phyloP scores from a whole-genome alignment of 257 asterid species.

The Eustoma russellianum region DNA sequence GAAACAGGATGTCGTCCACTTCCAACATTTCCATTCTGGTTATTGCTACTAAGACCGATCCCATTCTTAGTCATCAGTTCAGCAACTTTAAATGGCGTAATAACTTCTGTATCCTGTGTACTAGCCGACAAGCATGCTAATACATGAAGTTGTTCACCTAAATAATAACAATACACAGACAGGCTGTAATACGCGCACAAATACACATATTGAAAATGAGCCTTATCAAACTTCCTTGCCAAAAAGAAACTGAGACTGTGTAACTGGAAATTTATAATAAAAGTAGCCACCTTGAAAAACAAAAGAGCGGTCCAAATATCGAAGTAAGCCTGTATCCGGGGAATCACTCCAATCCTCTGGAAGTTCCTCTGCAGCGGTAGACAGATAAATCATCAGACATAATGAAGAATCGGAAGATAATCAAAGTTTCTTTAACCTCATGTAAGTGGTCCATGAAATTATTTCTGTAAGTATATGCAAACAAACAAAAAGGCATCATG shows the following conservation, averaged over 20 bases:
- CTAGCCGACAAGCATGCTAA: slow-evolving; percentile 80
- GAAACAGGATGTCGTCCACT: slow-evolving; percentile 27
- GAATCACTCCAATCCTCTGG: slow-evolving; percentile 82
- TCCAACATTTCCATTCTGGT: slow-evolving; percentile 35
- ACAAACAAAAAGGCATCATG: no score
- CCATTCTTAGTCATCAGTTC: slow-evolving; percentile 82
- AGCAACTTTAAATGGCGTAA: slow-evolving; percentile 95
- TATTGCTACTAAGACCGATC: slow-evolving; percentile 34
- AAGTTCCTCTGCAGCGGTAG: slow-evolving; percentile 51
- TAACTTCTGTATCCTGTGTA: slow-evolving; percentile 86
- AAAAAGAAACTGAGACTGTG: slow-evolving; percentile 12
- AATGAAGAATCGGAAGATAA: slow-evolving; percentile 6
- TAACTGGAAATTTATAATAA: background rate
- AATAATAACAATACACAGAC: background rate
- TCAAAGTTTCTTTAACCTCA: slow-evolving; percentile 7
- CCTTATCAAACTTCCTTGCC: slow-evolving; percentile 5
- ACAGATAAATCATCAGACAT: slow-evolving; percentile 9
- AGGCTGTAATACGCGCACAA: no score
- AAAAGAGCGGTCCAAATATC: slow-evolving; percentile 72
- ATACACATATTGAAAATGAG: slow-evolving; percentile 1
- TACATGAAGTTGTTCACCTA: slow-evolving; percentile 84
- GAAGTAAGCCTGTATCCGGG: slow-evolving; percentile 60
- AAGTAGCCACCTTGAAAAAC: slow-evolving; percentile 75
- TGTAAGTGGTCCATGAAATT: slow-evolving; percentile 6
- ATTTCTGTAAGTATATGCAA: background rate